These are phyloP conservation scores for Fusarium acutatum DNA, from an alignment of 2,329 filamentous ascomycete species.

Conservation along the genomic window DNA sequence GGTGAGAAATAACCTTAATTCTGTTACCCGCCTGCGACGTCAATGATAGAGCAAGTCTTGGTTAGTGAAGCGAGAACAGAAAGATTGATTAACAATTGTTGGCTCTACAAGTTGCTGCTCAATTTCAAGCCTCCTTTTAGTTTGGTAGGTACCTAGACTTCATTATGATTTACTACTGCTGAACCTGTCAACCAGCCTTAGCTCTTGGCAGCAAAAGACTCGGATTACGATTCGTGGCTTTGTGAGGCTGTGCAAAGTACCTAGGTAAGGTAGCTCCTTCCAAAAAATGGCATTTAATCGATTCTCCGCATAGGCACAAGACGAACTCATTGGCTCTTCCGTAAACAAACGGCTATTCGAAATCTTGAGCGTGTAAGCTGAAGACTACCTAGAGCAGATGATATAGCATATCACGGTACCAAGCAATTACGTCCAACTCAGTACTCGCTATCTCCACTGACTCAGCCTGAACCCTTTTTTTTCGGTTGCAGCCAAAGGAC, in stretches of 20 bases:
- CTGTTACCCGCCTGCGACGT: not conserved
- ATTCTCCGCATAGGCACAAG: not conserved
- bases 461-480: not conserved
- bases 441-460: not conserved
- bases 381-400: not conserved
- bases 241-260: constrained; percentile 37
- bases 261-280: not conserved
- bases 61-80: not conserved
- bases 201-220: not conserved
- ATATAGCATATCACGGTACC: not conserved
- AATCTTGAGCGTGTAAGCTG: not conserved
- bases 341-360: not conserved
- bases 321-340: constrained; percentile 14
- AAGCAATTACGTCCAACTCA: not conserved
- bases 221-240: constrained; percentile 5
- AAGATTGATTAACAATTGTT: not conserved
- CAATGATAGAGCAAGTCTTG: not conserved
- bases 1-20: constrained; percentile 34
- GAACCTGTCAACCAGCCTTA: not conserved
- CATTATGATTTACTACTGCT: not conserved
- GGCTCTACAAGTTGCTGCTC: not conserved
- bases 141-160: not conserved
- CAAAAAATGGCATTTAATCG: not conserved
- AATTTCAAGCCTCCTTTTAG: not conserved
- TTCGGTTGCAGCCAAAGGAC: not conserved